Percentiles rank a stretch among this genome's conserved stretches.
Conservation (phyloP, 805 yeast genomes). For the Saccharomyces eubayanus region DNA sequence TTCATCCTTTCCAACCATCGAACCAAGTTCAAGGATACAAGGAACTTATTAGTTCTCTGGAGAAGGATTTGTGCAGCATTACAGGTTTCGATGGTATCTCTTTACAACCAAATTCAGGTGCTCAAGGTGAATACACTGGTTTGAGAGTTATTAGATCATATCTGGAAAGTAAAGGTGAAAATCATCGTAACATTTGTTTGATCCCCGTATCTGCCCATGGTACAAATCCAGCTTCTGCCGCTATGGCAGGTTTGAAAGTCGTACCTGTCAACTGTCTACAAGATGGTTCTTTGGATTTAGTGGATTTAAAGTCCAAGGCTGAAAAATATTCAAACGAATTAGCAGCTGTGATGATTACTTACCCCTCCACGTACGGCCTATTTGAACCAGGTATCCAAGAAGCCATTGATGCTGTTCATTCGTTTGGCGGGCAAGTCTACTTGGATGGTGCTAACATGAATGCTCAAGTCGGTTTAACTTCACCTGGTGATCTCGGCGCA, state of each 20-base stretch:
- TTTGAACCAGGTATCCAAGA: slow-evolving; percentile 84
- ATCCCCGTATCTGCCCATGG: slow-evolving; percentile 98
- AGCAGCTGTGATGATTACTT: slow-evolving; percentile 93
- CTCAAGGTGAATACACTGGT: slow-evolving; percentile 97
- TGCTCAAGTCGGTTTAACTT: slow-evolving; percentile 95
- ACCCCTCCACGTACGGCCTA: slow-evolving; percentile 94
- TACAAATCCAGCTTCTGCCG: slow-evolving; percentile 97
- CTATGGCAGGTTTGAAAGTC: slow-evolving; percentile 93
- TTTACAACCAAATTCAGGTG: slow-evolving; percentile 95
- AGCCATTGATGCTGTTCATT: slow-evolving; percentile 81
- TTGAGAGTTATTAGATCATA: slow-evolving; percentile 76
- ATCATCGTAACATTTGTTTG: slow-evolving; percentile 73
- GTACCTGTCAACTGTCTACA: slow-evolving; percentile 80
- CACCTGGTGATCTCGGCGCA: slow-evolving; percentile 96
- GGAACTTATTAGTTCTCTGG: slow-evolving; percentile 67
- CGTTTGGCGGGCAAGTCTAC: slow-evolving; percentile 89
- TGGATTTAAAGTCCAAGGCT: slow-evolving; percentile 67
- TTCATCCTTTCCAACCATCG: slow-evolving; percentile 89
- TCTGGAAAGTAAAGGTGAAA: slow-evolving; percentile 60
- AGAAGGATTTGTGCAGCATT: slow-evolving; percentile 76
- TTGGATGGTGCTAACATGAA: slow-evolving; percentile 99
- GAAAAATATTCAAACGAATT: slow-evolving; percentile 56
- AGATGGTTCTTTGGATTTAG: slow-evolving; percentile 80
- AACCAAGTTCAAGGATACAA: slow-evolving; percentile 85
- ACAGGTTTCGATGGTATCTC: slow-evolving; percentile 91